Evolutionary conservation across 495 filamentous ascomycete species (phyloP).

Genomic region (Podospora fimiseda): DNA sequence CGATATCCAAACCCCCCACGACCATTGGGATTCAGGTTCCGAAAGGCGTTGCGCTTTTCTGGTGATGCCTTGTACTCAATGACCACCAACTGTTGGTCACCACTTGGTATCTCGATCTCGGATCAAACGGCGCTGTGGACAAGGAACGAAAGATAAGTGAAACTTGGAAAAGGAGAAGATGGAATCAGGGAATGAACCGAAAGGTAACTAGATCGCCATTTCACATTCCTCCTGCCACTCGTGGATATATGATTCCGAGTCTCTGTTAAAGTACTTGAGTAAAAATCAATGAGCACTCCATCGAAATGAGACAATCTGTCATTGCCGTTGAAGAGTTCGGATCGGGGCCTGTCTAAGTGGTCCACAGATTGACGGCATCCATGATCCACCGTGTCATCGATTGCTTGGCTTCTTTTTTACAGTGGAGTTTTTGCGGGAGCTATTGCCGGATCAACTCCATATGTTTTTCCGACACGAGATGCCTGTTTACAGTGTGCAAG

Average conservation of each 20-base stretch:
- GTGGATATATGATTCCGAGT: too few species aligned
- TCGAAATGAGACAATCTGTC: too few species aligned
- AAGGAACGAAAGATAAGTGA: not conserved
- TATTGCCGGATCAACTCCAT: not conserved
- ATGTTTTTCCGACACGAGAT: not conserved
- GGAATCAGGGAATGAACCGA: not conserved
- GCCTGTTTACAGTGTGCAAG: too few species aligned
- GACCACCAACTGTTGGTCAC: not conserved
- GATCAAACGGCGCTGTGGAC: not conserved
- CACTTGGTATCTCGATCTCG: not conserved
- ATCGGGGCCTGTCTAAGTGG: not conserved
- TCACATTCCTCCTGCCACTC: too few species aligned
- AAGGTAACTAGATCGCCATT: not conserved
- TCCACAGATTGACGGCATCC: not conserved
- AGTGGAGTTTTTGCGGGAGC: too few species aligned
- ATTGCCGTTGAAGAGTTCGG: not conserved
- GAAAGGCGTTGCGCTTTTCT: too few species aligned
- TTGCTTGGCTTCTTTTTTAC: too few species aligned
- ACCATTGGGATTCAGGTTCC: too few species aligned
- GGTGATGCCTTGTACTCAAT: not conserved
- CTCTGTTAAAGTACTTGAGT: too few species aligned
- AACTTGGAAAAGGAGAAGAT: not conserved
- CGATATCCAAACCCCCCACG: too few species aligned
- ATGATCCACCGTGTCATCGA: too few species aligned
- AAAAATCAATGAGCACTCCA: too few species aligned